Base-by-base conservation (phyloP, 352 stramenopile species). In the Pythium dissotocum region DNA sequence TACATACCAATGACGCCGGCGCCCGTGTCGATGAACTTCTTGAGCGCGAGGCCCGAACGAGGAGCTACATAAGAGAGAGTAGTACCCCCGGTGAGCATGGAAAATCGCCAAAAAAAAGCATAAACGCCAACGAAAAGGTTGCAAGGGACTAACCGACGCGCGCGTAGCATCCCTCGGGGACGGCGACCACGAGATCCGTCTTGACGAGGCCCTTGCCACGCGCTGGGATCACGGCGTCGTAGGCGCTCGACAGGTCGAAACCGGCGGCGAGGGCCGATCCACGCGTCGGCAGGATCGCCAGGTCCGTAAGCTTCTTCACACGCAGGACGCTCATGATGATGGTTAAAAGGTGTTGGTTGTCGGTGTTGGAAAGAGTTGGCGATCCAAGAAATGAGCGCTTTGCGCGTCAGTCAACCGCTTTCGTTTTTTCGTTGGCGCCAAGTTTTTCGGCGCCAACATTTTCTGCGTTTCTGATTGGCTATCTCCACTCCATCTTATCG, bases 11-110 rank as follows among this genome's bases (percentile, higher is more conserved):
- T 98, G 58, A 99, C 98, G 24, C 98, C 98, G 4, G 97, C 98
- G 44, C 98, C 97, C 9, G 97, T 96, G 74, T 99, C 97, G 69
- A 99, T 99, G 65, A 98, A 98, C 63, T 99, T 98, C 78, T 99
- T 99, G 57, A 95, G 85, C 16, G 97, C 96, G 24, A 99, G 85
- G 18, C 98, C 98, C 30, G 91, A 98, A 28, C 95, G 88, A 57
- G 88, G 86, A 35, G 87, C 85, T 69, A 71, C 60, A 30, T 30
- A 30, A 30, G 28, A 30, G 60, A 46, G 33, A 57, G 24, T 26
- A 54, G 55, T 46, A 38, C 8, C 21, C 12, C 14, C 18, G 16
- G n/a, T 30, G n/a, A 21, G n/a, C 35, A 10, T 44, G 13, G 9
- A 32, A 30, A 24, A 55, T 33, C 33, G 36, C 42, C 63, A 55